Conservation (phyloP, 1,284 basidiomycete genomes). For the Peniophora sp. region DNA sequence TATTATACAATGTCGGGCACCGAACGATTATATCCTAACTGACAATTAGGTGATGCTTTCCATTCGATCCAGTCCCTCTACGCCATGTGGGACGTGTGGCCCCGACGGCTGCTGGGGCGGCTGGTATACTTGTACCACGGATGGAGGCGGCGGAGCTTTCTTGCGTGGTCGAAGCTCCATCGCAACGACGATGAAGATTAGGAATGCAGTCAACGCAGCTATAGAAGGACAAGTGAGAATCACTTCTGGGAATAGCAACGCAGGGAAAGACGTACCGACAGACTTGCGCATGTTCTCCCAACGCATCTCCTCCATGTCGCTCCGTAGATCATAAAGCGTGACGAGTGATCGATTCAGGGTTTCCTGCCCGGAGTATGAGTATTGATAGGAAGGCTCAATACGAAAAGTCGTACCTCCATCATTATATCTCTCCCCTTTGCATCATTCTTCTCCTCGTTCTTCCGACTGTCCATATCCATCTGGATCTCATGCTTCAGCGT, state of each 20-base stretch:
- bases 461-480: slow-evolving; percentile 92
- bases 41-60: slow-evolving; percentile 24
- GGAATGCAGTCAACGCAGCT: slow-evolving; percentile 60
- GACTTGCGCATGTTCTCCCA: slow-evolving; percentile 89
- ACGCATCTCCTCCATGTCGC: slow-evolving; percentile 81
- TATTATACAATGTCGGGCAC: neutral
- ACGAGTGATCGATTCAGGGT: slow-evolving; percentile 84
- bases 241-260: neutral
- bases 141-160: slow-evolving; percentile 26
- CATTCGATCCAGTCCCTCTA: slow-evolving; percentile 22
- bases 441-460: slow-evolving; percentile 87
- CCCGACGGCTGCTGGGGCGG: slow-evolving; percentile 1
- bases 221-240: neutral
- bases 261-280: slow-evolving; percentile 52
- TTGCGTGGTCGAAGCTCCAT: slow-evolving; percentile 54
- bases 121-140: slow-evolving; percentile 13
- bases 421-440: slow-evolving; percentile 82
- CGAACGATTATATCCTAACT: neutral
- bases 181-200: slow-evolving; percentile 54
- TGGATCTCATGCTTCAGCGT: slow-evolving; percentile 93
- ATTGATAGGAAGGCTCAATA: neutral
- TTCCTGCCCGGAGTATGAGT: slow-evolving; percentile 42
- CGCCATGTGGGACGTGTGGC: slow-evolving; percentile 4
- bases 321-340: slow-evolving; percentile 77
- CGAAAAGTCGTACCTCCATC: slow-evolving; percentile 63